These are phyloP conservation scores for Starmerella roubikii DNA, from an alignment of 805 yeast genomes.

Conservation along the genomic window DNA sequence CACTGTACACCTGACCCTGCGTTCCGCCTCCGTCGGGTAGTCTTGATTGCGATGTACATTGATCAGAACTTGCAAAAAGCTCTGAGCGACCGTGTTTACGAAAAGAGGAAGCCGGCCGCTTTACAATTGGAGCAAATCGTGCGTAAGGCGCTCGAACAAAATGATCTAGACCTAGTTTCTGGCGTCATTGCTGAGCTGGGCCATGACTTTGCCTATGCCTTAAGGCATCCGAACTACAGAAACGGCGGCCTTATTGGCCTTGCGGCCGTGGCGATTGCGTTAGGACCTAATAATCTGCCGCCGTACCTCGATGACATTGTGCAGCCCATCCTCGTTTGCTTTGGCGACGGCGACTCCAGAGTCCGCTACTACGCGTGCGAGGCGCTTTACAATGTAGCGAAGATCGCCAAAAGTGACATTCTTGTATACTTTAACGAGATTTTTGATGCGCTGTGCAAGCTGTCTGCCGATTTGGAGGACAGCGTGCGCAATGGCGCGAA, in stretches of 20 bases:
- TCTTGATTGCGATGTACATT: too few species aligned
- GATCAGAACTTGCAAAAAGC: constrained; percentile 58
- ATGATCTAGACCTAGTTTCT: constrained; percentile 47
- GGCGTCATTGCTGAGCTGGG: constrained; percentile 59
- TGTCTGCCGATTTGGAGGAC: constrained; percentile 80
- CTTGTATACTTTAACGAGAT: constrained; percentile 83
- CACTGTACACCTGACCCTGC: too few species aligned
- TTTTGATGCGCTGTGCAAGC: constrained; percentile 79
- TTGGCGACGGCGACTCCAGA: constrained; percentile 93
- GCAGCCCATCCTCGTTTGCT: constrained; percentile 88
- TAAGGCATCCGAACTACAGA: constrained; percentile 74
- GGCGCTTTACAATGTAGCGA: constrained; percentile 85
- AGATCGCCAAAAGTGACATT: constrained; percentile 92
- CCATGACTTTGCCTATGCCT: constrained; percentile 64
- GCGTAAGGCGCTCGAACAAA: constrained; percentile 48
- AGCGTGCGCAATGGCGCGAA: constrained; percentile 94
- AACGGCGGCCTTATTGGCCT: constrained; percentile 93
- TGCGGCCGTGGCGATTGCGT: constrained; percentile 89
- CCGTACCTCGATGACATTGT: constrained; percentile 69
- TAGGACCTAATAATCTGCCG: constrained; percentile 74
- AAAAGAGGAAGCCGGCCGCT: constrained; percentile 66
- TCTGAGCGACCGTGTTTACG: constrained; percentile 59
- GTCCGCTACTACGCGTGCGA: constrained; percentile 97
- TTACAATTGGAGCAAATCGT: constrained; percentile 53
- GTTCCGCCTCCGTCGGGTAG: too few species aligned